Evolutionary conservation across 139 green algal genomes (phyloP).

Genomic region (Ettlia oleoabundans): DNA sequence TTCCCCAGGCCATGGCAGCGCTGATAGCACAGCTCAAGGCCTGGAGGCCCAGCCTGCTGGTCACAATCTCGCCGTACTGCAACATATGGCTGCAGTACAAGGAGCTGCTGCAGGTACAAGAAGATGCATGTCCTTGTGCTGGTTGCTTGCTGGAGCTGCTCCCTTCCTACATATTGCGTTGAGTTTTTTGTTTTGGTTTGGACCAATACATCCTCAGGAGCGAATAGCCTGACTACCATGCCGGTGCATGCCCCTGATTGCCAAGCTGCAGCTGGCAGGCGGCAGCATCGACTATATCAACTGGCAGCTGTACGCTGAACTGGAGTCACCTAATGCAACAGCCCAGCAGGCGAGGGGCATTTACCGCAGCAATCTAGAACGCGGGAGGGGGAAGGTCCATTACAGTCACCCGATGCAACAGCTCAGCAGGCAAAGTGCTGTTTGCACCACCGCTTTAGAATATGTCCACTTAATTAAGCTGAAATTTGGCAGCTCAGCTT

Average conservation of each 20-base stretch:
- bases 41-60: constrained; percentile 11
- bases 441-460: too few relatives aligned
- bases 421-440: too few relatives aligned
- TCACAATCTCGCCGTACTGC: not conserved
- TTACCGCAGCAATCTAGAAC: too few relatives aligned
- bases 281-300: constrained; percentile 8
- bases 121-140: not conserved
- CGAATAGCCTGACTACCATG: too few relatives aligned
- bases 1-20: not conserved
- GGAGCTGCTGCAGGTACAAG: constrained; percentile 15
- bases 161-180: too few relatives aligned
- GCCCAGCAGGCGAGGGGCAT: constrained; percentile 13
- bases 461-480: too few relatives aligned
- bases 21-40: constrained; percentile 14
- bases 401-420: too few relatives aligned
- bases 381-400: too few relatives aligned
- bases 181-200: too few relatives aligned
- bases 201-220: too few relatives aligned
- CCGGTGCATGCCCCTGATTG: not conserved
- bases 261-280: constrained; percentile 9
- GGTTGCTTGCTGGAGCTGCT: too few relatives aligned
- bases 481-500: too few relatives aligned
- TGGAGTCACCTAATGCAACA: constrained; percentile 13
- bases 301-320: constrained; percentile 27
- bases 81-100: not conserved